These are phyloP conservation scores for Huntiella abstrusa DNA, from an alignment of 2,329 filamentous ascomycete genomes.

Conservation along the genomic window DNA sequence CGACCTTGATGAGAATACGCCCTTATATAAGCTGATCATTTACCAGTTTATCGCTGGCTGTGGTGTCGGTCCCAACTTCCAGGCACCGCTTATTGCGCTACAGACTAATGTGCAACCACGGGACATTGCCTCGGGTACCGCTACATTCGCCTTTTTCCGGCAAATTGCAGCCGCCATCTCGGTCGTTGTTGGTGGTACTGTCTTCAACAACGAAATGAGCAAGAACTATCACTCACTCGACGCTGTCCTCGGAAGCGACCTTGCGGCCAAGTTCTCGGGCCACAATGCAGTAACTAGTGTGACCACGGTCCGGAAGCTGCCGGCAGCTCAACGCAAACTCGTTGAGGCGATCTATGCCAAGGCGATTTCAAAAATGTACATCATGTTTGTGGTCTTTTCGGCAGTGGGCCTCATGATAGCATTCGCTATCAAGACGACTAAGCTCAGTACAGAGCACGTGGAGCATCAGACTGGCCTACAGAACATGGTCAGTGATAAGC, in stretches of 20 bases:
- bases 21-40: constrained; percentile 37
- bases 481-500: constrained; percentile 15
- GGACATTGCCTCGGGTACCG: constrained; percentile 50
- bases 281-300: constrained; percentile 41
- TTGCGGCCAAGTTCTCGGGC: constrained; percentile 36
- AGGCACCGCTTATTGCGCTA: constrained; percentile 47
- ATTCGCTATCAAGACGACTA: constrained; percentile 28
- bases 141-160: constrained; percentile 47
- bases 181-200: constrained; percentile 56
- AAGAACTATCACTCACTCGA: constrained; percentile 30
- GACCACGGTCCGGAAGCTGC: constrained; percentile 33
- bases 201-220: constrained; percentile 60
- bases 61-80: constrained; percentile 50
- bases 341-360: constrained; percentile 29
- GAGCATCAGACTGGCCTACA: constrained; percentile 40
- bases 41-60: constrained; percentile 46
- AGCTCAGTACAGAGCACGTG: constrained; percentile 34
- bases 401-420: constrained; percentile 28
- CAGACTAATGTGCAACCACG: constrained; percentile 41
- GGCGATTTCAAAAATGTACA: constrained; percentile 36
- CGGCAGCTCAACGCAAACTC: constrained; percentile 23
- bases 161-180: constrained; percentile 50
- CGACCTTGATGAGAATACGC: constrained; percentile 35
- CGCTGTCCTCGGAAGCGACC: constrained; percentile 28
- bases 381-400: constrained; percentile 33